These are phyloP conservation scores for Mucuna pruriens DNA, from an alignment of 306 rosid species.

Conservation along the genomic window DNA sequence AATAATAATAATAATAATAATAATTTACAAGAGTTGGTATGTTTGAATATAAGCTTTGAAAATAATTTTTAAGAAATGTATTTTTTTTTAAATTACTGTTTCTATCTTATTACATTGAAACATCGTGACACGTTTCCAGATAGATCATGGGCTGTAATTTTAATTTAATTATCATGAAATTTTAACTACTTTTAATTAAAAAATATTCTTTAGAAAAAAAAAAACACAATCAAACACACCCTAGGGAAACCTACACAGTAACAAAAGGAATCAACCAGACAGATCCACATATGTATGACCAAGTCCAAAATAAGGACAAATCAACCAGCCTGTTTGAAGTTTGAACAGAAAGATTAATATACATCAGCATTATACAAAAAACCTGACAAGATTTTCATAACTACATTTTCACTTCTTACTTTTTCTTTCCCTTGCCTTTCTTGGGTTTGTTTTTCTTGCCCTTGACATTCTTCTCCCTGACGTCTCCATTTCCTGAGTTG, in stretches of 20 bases:
- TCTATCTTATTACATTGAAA: too few relatives aligned
- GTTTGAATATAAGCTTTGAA: too few relatives aligned
- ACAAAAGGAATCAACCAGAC: background rate
- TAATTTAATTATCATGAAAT: too few relatives aligned
- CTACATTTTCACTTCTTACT: conserved; percentile 21
- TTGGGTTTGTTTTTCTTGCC: conserved; percentile 30
- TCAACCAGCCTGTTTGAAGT: background rate
- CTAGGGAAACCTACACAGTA: background rate
- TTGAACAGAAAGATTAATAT: background rate
- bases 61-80: too few relatives aligned
- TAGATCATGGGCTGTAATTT: too few relatives aligned
- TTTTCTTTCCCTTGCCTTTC: conserved; percentile 25
- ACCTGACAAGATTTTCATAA: background rate
- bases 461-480: background rate
- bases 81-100: too few relatives aligned
- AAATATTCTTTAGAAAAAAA: too few relatives aligned
- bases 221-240: background rate
- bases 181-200: too few relatives aligned
- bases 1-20: too few relatives aligned
- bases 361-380: background rate
- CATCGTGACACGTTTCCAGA: too few relatives aligned
- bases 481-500: conserved; percentile 22
- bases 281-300: background rate
- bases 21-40: too few relatives aligned
- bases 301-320: background rate